A percentile compares a stretch with the other conserved stretches of the same genome.
phyloP scores from a whole-genome alignment of 495 filamentous ascomycete species.

The Trichocladium uniseriatum region DNA sequence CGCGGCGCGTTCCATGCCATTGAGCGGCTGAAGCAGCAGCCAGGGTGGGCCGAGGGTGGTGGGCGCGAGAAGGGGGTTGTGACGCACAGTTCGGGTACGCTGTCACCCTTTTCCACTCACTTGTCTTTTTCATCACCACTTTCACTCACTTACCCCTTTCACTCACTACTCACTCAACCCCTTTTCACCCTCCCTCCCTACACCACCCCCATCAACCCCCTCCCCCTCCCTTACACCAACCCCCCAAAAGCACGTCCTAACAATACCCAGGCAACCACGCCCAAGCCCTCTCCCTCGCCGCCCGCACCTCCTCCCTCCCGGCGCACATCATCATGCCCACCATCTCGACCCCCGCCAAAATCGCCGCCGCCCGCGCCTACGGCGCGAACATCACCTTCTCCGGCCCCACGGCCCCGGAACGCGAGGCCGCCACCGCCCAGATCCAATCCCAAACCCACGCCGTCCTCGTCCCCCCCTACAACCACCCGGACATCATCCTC shows the following conservation, averaged over 20 bases:
- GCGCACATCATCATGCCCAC: conserved; percentile 86
- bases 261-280: conserved; percentile 78
- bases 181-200: neutral
- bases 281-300: conserved; percentile 84
- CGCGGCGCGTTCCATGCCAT: conserved; percentile 87
- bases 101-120: too few species aligned
- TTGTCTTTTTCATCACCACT: too few species aligned
- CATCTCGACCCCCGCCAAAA: conserved; percentile 76
- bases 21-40: conserved; percentile 55
- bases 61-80: conserved; percentile 60
- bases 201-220: too few species aligned
- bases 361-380: conserved; percentile 67
- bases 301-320: conserved; percentile 47
- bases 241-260: too few species aligned
- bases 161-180: too few species aligned
- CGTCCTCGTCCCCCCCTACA: conserved; percentile 76
- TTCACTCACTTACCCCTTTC: too few species aligned
- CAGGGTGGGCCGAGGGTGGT: conserved; percentile 46
- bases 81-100: conserved; percentile 82
- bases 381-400: conserved; percentile 74
- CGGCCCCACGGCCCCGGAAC: conserved; percentile 69
- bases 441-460: conserved; percentile 64
- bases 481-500: conserved; percentile 82
- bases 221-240: too few species aligned
- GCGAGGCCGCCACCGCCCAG: conserved; percentile 62